Evolutionary conservation across 352 stramenopile genomes (phyloP), one percentile per base, ranked within the genome.

Genomic region (Hyphochytrium catenoides): DNA sequence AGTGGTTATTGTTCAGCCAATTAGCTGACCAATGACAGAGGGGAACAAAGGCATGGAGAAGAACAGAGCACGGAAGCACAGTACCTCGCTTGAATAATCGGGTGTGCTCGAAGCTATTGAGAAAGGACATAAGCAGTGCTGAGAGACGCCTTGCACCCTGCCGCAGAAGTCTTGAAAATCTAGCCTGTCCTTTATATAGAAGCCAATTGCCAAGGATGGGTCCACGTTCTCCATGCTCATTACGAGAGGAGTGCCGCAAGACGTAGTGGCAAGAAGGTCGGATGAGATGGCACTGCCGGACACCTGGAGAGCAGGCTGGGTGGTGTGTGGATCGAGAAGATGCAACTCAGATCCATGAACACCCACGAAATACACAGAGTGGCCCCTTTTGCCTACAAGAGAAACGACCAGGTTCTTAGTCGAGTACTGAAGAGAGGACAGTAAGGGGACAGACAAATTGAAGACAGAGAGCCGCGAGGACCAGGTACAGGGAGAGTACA

Each of bases 351-450:
- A 56, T 3, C 69, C 61, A 42, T 86, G 66, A 4, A 74, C 62
- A 20, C 78, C 82, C 24, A 93, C 88, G 64, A 94, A 95, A 56
- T 91, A 95, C 31, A 93, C 68, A 8, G 84, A 91, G 54, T 92
- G 77, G 5, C 78, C 61, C 24, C 85, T 86, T 43, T 85, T 87
- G n/a, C n/a, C n/a, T n/a, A n/a, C n/a, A n/a, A n/a, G n/a, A n/a
- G n/a, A n/a, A n/a, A n/a, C n/a, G n/a, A n/a, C n/a, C n/a, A n/a
- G n/a, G n/a, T n/a, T n/a, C n/a, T n/a, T n/a, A n/a, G n/a, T n/a
- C n/a, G n/a, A n/a, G n/a, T n/a, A n/a, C n/a, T n/a, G n/a, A n/a
- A n/a, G n/a, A n/a, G n/a, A n/a, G n/a, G n/a, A n/a, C n/a, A n/a
- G n/a, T n/a, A n/a, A n/a, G n/a, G n/a, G n/a, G n/a, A n/a, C n/a